Evolutionary conservation across 2,329 filamentous ascomycete genomes (phyloP).

Genomic region (Ophiocordyceps camponoti-floridani): DNA sequence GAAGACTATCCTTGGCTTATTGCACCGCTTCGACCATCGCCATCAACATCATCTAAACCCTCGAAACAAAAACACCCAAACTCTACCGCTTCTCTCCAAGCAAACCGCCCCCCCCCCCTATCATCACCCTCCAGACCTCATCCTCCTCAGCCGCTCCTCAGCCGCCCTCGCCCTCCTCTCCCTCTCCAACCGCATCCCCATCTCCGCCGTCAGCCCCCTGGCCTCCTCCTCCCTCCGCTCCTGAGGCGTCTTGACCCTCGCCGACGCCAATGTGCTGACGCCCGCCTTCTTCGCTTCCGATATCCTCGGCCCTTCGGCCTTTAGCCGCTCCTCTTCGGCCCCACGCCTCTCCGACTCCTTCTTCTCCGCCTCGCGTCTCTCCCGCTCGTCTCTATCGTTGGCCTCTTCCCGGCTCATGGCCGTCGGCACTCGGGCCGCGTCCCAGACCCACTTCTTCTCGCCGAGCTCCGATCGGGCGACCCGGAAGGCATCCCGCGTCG

Average conservation of each 20-base stretch:
- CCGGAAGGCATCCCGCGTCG: slow-evolving; percentile 81
- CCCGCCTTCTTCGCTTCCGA: slow-evolving; percentile 28
- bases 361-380: slow-evolving; percentile 49
- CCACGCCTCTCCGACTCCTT: slow-evolving; percentile 55
- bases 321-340: slow-evolving; percentile 56
- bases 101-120: neutral
- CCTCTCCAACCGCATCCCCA: slow-evolving; percentile 66
- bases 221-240: slow-evolving; percentile 72
- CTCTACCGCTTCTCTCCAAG: neutral
- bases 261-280: slow-evolving; percentile 32
- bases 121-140: slow-evolving; percentile 21
- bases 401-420: slow-evolving; percentile 54
- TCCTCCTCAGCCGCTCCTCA: slow-evolving; percentile 63
- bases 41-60: neutral
- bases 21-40: neutral
- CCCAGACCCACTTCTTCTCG: slow-evolving; percentile 64
- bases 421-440: slow-evolving; percentile 51
- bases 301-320: slow-evolving; percentile 44
- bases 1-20: neutral
- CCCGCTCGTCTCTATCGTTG: slow-evolving; percentile 48
- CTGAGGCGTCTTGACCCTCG: slow-evolving; percentile 52
- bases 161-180: slow-evolving; percentile 82
- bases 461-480: slow-evolving; percentile 71
- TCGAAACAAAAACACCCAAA: neutral
- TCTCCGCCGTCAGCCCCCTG: slow-evolving; percentile 73